Evolutionary conservation across 2,329 filamentous ascomycete genomes (phyloP).

Genomic region (Lasiodiplodia theobromae): DNA sequence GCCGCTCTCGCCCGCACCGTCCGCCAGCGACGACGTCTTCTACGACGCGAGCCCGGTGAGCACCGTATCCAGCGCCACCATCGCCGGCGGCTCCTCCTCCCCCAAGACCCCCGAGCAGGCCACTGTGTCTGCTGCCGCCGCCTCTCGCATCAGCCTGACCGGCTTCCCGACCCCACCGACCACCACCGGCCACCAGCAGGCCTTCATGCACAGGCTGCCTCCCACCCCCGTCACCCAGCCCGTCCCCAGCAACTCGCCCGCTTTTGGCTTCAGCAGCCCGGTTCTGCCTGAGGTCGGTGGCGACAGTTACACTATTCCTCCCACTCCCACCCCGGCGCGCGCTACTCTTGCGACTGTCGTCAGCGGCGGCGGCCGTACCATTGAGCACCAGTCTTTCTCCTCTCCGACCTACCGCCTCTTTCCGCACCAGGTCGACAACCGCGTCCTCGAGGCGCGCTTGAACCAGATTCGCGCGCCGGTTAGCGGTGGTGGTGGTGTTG

Average conservation of each 20-base stretch:
- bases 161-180: neutral
- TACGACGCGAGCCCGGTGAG: neutral
- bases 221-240: neutral
- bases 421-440: neutral
- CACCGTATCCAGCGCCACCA: neutral
- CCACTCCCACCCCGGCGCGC: neutral
- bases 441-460: neutral
- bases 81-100: neutral
- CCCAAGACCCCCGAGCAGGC: neutral
- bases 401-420: neutral
- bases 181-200: neutral
- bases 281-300: too few species aligned
- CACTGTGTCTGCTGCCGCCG: neutral
- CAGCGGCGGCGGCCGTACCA: neutral
- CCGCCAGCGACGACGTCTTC: neutral
- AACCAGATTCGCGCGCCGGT: neutral
- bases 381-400: too few species aligned
- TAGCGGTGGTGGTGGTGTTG: too few species aligned
- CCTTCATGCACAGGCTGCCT: too few species aligned
- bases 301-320: neutral
- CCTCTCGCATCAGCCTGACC: neutral
- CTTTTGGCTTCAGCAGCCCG: too few species aligned
- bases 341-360: neutral
- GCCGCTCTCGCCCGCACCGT: neutral
- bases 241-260: neutral